These are phyloP conservation scores for Daldinia loculata DNA, from an alignment of 495 filamentous ascomycete genomes.

Conservation along the genomic window DNA sequence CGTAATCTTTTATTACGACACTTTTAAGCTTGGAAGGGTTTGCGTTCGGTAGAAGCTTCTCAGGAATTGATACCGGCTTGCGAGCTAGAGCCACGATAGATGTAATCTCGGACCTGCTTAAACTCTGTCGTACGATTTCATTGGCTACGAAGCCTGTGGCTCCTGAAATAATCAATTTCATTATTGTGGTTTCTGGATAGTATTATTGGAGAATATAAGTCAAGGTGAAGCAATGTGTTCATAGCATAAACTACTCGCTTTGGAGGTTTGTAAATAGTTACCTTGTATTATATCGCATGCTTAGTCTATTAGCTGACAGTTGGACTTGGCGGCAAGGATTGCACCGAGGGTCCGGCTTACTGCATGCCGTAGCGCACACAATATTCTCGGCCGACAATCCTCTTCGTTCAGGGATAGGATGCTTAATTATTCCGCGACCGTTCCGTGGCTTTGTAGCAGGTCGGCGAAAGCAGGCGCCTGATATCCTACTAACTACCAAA, in stretches of 20 bases:
- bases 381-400: not conserved
- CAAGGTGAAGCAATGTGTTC: not conserved
- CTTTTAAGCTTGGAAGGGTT: constrained; percentile 52
- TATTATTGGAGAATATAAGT: not conserved
- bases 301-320: not conserved
- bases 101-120: constrained; percentile 50
- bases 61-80: constrained; percentile 46
- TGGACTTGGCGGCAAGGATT: not conserved
- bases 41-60: constrained; percentile 18
- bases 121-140: constrained; percentile 56
- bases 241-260: not conserved
- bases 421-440: not conserved
- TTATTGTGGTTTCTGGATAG: constrained; percentile 14
- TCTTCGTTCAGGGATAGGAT: not conserved
- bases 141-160: constrained; percentile 58
- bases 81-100: constrained; percentile 54
- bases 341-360: not conserved
- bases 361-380: not conserved
- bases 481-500: not conserved
- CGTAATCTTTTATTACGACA: constrained; percentile 53
- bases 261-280: not conserved
- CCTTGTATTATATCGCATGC: not conserved
- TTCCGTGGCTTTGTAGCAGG: not conserved
- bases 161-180: constrained; percentile 62
- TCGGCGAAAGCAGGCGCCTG: not conserved